A percentile compares a stretch with the other conserved stretches of the same genome.
phyloP scores from a whole-genome alignment of 129 eudicot genomes.

The Saussurea involucrata region DNA sequence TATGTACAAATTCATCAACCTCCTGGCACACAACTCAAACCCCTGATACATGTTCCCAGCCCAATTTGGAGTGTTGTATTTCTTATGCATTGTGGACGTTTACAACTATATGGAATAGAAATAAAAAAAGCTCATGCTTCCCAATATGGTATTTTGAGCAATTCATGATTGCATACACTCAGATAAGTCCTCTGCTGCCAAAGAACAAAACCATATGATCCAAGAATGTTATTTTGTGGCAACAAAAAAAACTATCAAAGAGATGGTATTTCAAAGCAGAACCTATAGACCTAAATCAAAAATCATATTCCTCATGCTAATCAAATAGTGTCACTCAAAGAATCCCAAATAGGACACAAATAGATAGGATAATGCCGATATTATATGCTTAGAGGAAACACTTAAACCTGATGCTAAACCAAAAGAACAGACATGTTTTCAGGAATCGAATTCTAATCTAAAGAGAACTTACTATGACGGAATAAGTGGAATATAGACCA shows the following conservation, averaged over 20 bases:
- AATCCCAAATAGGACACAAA: too few relatives aligned
- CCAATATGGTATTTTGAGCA: not conserved
- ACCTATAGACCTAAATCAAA: not conserved
- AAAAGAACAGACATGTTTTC: too few relatives aligned
- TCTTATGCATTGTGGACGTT: conserved; percentile 36
- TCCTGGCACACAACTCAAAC: conserved; percentile 48
- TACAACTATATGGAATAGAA: too few relatives aligned
- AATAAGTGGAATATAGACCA: too few relatives aligned
- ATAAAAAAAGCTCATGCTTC: too few relatives aligned
- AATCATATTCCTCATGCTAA: conserved; percentile 1
- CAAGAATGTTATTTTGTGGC: not conserved
- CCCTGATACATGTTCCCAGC: conserved; percentile 44
- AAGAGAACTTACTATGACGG: too few relatives aligned
- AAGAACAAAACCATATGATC: not conserved
- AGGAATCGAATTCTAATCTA: too few relatives aligned
- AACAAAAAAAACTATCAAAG: conserved; percentile 2
- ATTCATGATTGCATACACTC: not conserved
- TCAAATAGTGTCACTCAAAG: not conserved
- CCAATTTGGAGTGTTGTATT: conserved; percentile 35
- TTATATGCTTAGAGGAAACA: too few relatives aligned
- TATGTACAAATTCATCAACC: conserved; percentile 51
- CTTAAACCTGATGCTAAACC: too few relatives aligned
- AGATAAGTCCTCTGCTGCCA: not conserved
- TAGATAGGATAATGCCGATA: too few relatives aligned
- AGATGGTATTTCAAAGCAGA: not conserved